A percentile compares a stretch with the other conserved stretches of the same genome.
Evolutionary conservation across 805 yeast species (phyloP).

Genomic region (Maudiozyma bulderi): DNA sequence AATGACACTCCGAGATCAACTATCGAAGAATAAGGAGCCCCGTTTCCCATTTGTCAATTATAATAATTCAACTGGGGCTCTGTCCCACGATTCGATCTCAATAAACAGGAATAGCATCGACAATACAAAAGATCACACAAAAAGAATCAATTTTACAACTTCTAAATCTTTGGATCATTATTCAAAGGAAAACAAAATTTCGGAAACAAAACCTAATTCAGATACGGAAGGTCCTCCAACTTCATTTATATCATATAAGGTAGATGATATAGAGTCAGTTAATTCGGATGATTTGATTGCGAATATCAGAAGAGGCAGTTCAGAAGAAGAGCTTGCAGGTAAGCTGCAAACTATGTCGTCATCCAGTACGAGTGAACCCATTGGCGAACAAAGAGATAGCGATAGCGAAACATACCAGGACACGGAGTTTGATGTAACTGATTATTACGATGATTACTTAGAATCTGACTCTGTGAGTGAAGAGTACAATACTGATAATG

Average conservation of each 20-base stretch:
- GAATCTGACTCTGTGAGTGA: constrained; percentile 1
- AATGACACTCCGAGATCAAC: constrained; percentile 24
- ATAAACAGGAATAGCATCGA: not conserved
- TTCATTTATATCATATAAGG: not conserved
- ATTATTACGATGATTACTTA: constrained; percentile 5
- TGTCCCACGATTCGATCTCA: not conserved
- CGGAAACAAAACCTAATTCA: not conserved
- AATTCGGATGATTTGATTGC: too few species aligned
- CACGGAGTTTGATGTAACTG: constrained; percentile 4
- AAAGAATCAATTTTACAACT: constrained; percentile 17
- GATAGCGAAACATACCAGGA: not conserved
- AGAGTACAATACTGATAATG: not conserved
- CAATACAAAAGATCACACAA: not conserved
- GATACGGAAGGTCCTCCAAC: not conserved
- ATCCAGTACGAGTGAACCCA: not conserved
- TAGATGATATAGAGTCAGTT: not conserved
- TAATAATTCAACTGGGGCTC: constrained; percentile 1
- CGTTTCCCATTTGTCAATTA: not conserved
- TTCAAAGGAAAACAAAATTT: not conserved
- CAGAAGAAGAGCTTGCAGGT: not conserved
- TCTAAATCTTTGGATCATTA: constrained; percentile 19
- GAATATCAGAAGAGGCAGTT: too few species aligned
- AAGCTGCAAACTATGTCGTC: not conserved
- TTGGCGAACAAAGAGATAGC: not conserved
- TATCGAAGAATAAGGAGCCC: not conserved